These are phyloP conservation scores for Claviceps sp. DNA, from an alignment of 2,329 filamentous ascomycete species.

Conservation along the genomic window DNA sequence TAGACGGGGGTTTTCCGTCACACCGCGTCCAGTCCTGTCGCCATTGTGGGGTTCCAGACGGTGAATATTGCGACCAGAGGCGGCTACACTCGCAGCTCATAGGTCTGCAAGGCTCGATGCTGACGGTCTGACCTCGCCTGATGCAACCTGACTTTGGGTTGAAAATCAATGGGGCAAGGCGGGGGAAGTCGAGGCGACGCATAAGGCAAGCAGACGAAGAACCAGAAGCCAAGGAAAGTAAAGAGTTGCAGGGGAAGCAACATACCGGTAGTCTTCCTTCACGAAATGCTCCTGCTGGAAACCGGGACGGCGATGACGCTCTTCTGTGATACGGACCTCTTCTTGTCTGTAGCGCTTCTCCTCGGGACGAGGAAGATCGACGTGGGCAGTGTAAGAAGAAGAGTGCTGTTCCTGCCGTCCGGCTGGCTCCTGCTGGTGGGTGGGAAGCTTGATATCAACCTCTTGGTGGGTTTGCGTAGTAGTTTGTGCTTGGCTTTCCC, in stretches of 20 bases:
- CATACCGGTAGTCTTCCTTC: conserved; percentile 42
- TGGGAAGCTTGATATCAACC: conserved; percentile 64
- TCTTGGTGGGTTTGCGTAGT: conserved; percentile 64
- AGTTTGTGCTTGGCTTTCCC: conserved; percentile 39
- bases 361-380: conserved; percentile 48
- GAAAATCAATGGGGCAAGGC: not conserved
- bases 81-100: not conserved
- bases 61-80: not conserved
- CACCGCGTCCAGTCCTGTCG: conserved; percentile 3
- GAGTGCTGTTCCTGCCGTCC: conserved; percentile 96
- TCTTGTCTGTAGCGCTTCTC: conserved; percentile 53
- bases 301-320: conserved; percentile 60
- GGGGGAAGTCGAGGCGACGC: not conserved
- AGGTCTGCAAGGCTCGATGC: conserved; percentile 1
- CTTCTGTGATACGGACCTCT: conserved; percentile 72
- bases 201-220: not conserved
- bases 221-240: not conserved
- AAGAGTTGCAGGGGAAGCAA: conserved; percentile 10
- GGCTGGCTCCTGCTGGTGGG: conserved; percentile 50
- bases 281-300: conserved; percentile 39
- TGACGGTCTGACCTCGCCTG: not conserved
- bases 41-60: not conserved
- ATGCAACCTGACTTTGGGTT: not conserved
- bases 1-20: not conserved
- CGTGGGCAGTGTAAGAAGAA: conserved; percentile 54